Base-by-base conservation (phyloP, 306 rosid species). In the Dryas octopetala region DNA sequence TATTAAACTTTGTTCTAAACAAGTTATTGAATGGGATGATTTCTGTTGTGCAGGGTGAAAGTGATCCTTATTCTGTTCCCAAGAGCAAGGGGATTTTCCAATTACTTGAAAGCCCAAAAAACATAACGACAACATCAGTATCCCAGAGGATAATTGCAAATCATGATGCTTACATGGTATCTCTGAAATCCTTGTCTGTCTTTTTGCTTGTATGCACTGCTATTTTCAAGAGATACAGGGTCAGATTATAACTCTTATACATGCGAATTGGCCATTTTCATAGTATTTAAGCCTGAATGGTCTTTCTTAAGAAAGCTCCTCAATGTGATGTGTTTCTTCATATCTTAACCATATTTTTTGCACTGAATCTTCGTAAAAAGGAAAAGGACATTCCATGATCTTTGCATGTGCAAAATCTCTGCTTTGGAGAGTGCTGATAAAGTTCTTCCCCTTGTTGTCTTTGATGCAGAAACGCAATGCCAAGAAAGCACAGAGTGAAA, bases 111-210 rank as follows among this genome's bases (percentile, higher is more conserved):
- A 96, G 99, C 82, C 99, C 99, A 7, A 96, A 85, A 79, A 81
- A 79, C 60, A 88, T 91, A 53, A 92, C 94, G 52, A 96, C 98
- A 11, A 74, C 87, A 49, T 83, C 96, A 62, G 91, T 96, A 71
- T 96, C 98, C 43, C 89, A 85, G 70, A 89, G 99, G 86, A 96
- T 96, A 83, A 76, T 92, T 76, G 97, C 98, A 64, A 96, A 92
- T 73, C 98, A 96, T 79, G 99, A 92, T 65, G 98, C 99, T 71
- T 96, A 85, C 52, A 32, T 72, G 98, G 99, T 96, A 71, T 19
- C 23, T 73, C 58, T 44, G 1, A 44, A 62, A 41, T 65, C 54
- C 13, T 67, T 68, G 52, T 82, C 54, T 45, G 9, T 15, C 71
- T 66, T n/a, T 26, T 66, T 44, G 40, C 4, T 59, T 9, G 16